Conservation (phyloP, 345 rosid genomes). For the Dovyalis caffra region DNA sequence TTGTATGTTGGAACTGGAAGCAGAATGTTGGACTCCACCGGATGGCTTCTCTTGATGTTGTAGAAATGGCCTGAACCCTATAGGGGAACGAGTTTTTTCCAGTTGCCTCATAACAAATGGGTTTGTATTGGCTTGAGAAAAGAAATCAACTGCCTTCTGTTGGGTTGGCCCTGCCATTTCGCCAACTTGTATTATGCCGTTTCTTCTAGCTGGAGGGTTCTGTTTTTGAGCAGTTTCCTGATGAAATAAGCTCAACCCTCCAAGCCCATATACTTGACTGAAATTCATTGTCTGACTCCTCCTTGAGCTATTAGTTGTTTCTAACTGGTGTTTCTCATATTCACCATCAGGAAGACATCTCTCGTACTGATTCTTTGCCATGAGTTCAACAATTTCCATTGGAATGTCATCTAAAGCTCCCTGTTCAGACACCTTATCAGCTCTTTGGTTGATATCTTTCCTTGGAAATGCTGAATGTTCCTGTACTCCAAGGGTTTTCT, state of each 20-base stretch:
- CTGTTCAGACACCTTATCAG: slow-evolving; percentile 49
- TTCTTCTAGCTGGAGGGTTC: slow-evolving; percentile 40
- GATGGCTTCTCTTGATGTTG: slow-evolving; percentile 44
- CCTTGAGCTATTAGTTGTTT: slow-evolving; percentile 32
- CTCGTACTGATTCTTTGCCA: slow-evolving; percentile 90
- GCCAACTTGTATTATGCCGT: slow-evolving; percentile 29
- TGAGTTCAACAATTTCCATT: slow-evolving; percentile 91
- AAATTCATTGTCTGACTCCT: slow-evolving; percentile 43
- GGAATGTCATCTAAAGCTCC: slow-evolving; percentile 73
- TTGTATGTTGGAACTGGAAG: slow-evolving; percentile 36
- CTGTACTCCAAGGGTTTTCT: slow-evolving; percentile 37
- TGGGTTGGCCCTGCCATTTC: slow-evolving; percentile 31
- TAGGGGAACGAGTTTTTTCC: slow-evolving; percentile 40
- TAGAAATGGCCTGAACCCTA: slow-evolving; percentile 37
- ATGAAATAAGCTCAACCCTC: slow-evolving; percentile 35
- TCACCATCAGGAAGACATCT: slow-evolving; percentile 74
- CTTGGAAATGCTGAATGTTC: slow-evolving; percentile 29
- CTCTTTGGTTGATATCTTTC: slow-evolving; percentile 36
- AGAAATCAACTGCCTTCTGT: slow-evolving; percentile 40
- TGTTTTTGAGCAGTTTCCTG: slow-evolving; percentile 41
- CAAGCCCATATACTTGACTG: slow-evolving; percentile 39
- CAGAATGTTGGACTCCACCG: slow-evolving; percentile 40
- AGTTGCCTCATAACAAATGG: slow-evolving; percentile 28
- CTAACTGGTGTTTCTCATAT: slow-evolving; percentile 38
- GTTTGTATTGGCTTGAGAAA: slow-evolving; percentile 39